These are phyloP conservation scores for Claviceps arundinis DNA, from an alignment of 2,329 filamentous ascomycete genomes.

Conservation along the genomic window DNA sequence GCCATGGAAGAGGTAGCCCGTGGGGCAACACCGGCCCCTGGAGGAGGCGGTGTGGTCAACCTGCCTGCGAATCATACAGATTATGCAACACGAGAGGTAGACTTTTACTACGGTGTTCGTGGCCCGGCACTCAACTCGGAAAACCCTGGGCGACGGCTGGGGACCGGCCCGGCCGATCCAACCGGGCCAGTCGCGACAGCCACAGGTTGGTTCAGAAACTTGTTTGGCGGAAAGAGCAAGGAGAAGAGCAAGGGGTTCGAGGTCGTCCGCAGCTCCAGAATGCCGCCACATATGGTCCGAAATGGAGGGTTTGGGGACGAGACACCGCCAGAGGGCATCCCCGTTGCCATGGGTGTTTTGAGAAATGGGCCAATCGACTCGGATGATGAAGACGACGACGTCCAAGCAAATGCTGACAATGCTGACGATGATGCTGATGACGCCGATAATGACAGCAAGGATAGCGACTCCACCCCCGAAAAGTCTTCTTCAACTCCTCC, in stretches of 20 bases:
- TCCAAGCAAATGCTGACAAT: slow-evolving; percentile 26
- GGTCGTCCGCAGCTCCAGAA: slow-evolving; percentile 79
- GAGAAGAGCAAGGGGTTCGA: slow-evolving; percentile 96
- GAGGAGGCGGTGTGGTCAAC: slow-evolving; percentile 17
- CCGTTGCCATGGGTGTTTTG: slow-evolving; percentile 48
- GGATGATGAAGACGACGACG: slow-evolving; percentile 34
- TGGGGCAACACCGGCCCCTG: slow-evolving; percentile 31
- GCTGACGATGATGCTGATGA: not conserved
- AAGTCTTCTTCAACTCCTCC: slow-evolving; percentile 13
- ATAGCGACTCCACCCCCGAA: slow-evolving; percentile 16
- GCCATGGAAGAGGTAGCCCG: slow-evolving; percentile 26
- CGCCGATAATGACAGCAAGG: slow-evolving; percentile 34
- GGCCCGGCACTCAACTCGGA: slow-evolving; percentile 78
- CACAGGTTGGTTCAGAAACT: slow-evolving; percentile 70
- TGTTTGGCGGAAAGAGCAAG: slow-evolving; percentile 76
- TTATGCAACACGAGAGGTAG: slow-evolving; percentile 86
- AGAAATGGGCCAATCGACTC: slow-evolving; percentile 51
- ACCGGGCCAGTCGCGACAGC: slow-evolving; percentile 84
- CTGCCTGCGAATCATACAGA: slow-evolving; percentile 54
- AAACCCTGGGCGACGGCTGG: slow-evolving; percentile 67
- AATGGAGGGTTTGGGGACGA: slow-evolving; percentile 46
- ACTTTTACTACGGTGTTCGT: slow-evolving; percentile 91
- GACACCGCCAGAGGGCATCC: slow-evolving; percentile 52
- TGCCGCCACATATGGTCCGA: slow-evolving; percentile 58
- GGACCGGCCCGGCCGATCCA: slow-evolving; percentile 89